Evolutionary conservation across 495 filamentous ascomycete species (phyloP).

Genomic region (Trichocladium uniseriatum): DNA sequence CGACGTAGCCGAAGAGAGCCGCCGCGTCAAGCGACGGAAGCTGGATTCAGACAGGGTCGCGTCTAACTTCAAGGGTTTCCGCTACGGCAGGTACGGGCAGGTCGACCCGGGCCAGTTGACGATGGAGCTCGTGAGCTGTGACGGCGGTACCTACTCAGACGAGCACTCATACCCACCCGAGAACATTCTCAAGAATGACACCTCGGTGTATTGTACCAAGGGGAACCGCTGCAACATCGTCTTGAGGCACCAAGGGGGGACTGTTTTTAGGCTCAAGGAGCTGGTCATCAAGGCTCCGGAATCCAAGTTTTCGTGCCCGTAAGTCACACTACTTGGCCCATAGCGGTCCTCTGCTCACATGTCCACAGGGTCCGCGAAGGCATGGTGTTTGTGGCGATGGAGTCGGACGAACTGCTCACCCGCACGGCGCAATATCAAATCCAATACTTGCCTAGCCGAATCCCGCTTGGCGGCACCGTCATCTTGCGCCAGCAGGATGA

Average conservation of each 20-base stretch:
- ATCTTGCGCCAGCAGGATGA: conserved; percentile 40
- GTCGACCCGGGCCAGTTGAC: conserved; percentile 67
- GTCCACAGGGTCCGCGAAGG: conserved; percentile 71
- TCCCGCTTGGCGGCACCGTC: conserved; percentile 22
- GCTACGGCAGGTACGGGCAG: conserved; percentile 75
- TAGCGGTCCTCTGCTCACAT: conserved; percentile 15
- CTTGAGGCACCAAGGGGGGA: conserved; percentile 65
- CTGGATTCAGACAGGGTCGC: conserved; percentile 52
- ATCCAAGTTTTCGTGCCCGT: conserved; percentile 76
- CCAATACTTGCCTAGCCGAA: conserved; percentile 43
- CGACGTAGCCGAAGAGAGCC: conserved; percentile 36
- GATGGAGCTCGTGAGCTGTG: conserved; percentile 83
- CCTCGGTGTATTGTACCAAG: conserved; percentile 82
- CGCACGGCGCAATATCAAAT: conserved; percentile 71
- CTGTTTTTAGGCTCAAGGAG: conserved; percentile 71
- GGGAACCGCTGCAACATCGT: conserved; percentile 75
- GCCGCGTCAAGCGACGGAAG: conserved; percentile 63
- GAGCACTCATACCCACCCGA: conserved; percentile 57
- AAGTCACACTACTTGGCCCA: conserved; percentile 32
- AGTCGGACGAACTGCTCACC: conserved; percentile 59
- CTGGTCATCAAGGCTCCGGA: conserved; percentile 81
- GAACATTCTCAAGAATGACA: conserved; percentile 74
- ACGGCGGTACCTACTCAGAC: conserved; percentile 67
- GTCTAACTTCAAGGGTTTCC: conserved; percentile 49
- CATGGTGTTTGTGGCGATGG: conserved; percentile 87